phyloP scores from a whole-genome alignment of 306 rosid genomes.

The Dryas octopetala region DNA sequence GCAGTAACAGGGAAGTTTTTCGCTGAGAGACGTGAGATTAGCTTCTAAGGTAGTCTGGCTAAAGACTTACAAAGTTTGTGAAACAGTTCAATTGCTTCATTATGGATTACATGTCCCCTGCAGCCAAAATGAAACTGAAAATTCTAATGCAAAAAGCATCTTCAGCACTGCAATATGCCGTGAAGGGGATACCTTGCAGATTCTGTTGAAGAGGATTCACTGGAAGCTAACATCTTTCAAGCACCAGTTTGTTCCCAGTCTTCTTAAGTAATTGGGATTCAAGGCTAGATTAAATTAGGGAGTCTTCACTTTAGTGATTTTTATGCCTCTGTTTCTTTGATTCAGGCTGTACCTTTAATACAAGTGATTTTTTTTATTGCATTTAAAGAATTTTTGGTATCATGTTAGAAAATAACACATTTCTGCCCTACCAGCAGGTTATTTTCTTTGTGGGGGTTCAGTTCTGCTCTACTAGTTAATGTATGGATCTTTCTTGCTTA shows the following conservation, averaged over 20 bases:
- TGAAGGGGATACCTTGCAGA: background rate
- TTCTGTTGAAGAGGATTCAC: background rate
- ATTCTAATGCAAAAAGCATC: background rate
- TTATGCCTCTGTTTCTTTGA: slow-evolving; percentile 4
- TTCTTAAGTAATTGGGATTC: background rate
- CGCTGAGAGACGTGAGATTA: slow-evolving; percentile 81
- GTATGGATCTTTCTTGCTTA: background rate
- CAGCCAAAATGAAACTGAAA: background rate
- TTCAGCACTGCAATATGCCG: background rate
- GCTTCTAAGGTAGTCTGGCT: slow-evolving; percentile 42
- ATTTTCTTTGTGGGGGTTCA: background rate
- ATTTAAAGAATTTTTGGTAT: slow-evolving; percentile 11
- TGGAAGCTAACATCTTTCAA: background rate
- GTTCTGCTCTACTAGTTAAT: background rate
- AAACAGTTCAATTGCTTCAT: background rate
- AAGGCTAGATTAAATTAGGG: background rate
- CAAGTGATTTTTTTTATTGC: slow-evolving; percentile 16
- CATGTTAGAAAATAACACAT: background rate
- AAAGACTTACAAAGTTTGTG: slow-evolving; percentile 8
- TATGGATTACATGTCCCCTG: background rate
- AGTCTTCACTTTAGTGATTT: slow-evolving; percentile 13
- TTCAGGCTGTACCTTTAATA: slow-evolving; percentile 7
- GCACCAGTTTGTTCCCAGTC: slow-evolving; percentile 10
- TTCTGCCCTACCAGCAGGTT: no score
- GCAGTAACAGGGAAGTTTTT: slow-evolving; percentile 69